These are phyloP conservation scores for Nicotiana benthamiana DNA, from an alignment of 257 asterid genomes.

Conservation along the genomic window DNA sequence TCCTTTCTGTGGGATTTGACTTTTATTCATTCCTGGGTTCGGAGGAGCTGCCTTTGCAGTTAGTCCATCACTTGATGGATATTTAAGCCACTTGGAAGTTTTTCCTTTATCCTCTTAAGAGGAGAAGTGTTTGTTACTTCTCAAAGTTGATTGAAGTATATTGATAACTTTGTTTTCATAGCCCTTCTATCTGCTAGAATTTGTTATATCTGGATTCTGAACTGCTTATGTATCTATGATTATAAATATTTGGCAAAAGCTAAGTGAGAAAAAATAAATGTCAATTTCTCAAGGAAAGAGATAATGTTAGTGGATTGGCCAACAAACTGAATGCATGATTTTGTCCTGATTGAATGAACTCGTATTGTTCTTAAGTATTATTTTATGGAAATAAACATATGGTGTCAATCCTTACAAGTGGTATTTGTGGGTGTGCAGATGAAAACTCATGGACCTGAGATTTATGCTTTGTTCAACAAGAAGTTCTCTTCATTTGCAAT, in stretches of 20 bases:
- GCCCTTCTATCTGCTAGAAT: neutral
- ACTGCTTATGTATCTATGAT: neutral
- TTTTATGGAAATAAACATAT: neutral
- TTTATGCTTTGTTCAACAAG: slow-evolving; percentile 59
- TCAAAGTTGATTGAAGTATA: neutral
- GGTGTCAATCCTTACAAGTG: neutral
- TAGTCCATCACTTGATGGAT: neutral
- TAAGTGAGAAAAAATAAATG: neutral
- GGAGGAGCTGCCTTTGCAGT: neutral
- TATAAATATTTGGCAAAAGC: neutral
- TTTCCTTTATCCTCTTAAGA: neutral
- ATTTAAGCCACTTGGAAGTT: neutral
- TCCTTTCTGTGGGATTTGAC: neutral
- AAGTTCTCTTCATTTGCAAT: slow-evolving; percentile 64
- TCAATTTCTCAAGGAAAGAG: neutral
- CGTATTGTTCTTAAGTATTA: neutral
- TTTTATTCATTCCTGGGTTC: neutral
- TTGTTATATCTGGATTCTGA: neutral
- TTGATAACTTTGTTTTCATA: neutral
- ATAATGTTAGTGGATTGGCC: neutral
- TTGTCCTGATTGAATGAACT: neutral
- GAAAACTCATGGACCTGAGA: slow-evolving; percentile 38
- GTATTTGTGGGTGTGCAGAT: slow-evolving; percentile 31
- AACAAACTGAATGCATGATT: neutral
- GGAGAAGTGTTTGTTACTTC: neutral